Base-by-base conservation (phyloP, 2,329 filamentous ascomycete genomes). In the Ceratocystiopsis minuta region DNA sequence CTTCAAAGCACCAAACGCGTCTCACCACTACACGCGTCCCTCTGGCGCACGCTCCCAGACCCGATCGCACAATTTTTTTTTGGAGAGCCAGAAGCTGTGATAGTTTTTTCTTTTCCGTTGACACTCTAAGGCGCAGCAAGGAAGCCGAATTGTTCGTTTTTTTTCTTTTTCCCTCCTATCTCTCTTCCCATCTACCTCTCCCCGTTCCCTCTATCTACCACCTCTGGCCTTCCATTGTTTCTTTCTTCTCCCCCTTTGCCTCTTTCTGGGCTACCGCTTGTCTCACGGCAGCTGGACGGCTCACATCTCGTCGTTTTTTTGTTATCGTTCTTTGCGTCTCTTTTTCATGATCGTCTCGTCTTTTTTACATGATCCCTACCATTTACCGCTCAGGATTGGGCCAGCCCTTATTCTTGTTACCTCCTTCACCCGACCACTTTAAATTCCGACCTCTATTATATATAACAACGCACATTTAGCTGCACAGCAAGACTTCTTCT, bases 401-500 rank as follows among this genome's bases (percentile, higher is more conserved):
- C 24, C 24, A 28, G 24, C 11, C 10, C 14, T 37, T 6, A 14
- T 28, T 39, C 33, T 14, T 37, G 34, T 24, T 24, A 37, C 33
- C 16, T 41, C 37, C 24, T 37, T 41, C n/a, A 18, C 16, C 4
- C 7, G 2, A 10, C 11, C 24, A 10, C 24, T 10, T 28, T 10
- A 28, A 9, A 28, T 28, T 7, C 20, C 20, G 20, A 20, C n/a
- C n/a, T 28, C 24, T 28, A 28, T 28, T 28, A 28, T 28, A 10
- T n/a, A 28, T 28, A 28, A 9, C 24, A 28, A 10, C 24, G 24
- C 24, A 10, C 24, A 28, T 36, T 37, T 37, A 33, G 18, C 32
- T 9, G 18, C 18, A 14, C 16, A 32, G 16, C 36, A n/a, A 42
- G 6, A 33, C 32, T 57, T 59, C 63, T 58, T 73, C 69, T 73